Evolutionary conservation across 2,329 filamentous ascomycete genomes (phyloP), one percentile per base, ranked within the genome.

Genomic region (Colletotrichum caudatum): DNA sequence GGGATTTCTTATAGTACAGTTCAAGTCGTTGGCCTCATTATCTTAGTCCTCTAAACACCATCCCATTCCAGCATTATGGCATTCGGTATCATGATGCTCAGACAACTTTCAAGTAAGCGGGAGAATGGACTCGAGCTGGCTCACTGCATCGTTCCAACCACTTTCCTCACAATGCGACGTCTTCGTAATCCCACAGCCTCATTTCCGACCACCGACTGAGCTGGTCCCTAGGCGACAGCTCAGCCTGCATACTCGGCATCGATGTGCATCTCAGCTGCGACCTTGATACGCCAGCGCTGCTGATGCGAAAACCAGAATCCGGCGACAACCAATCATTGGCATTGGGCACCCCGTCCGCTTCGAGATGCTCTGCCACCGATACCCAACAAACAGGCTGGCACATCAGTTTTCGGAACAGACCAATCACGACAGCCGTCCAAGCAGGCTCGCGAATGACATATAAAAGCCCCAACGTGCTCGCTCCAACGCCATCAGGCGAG

Each of bases 311-410:
- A 33, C 11, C 39, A 61, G 41, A 61, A 33, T 61, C 29, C 20
- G 58, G 58, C 11, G 18, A 29, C 20, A n/a, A 11, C 58, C 58
- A 61, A 61, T 61, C 58, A 37, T 14, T 26, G 5, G 23, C n/a
- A 5, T 50, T 50, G 12, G n/a, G 4, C 48, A 7, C 12, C 5
- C n/a, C 48, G 12, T 26, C n/a, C n/a, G 12, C 4, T 23, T 14
- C 23, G 4, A 50, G 14, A 4, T 14, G 11, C 48, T 7, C 48
- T 50, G 48, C 12, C 48, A 26, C 48, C 48, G 2, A 50, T 11
- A 50, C 41, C n/a, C 48, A 50, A 16, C n/a, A 50, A 23, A n/a
- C 48, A 50, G 48, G 48, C n/a, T 6, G n/a, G 23, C 23, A 1
- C 5, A 37, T 50, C 23, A 35, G 58, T 50, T 61, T 61, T 11